Evolutionary conservation across 495 filamentous ascomycete species (phyloP).

Genomic region (Pyrenula massariospora): DNA sequence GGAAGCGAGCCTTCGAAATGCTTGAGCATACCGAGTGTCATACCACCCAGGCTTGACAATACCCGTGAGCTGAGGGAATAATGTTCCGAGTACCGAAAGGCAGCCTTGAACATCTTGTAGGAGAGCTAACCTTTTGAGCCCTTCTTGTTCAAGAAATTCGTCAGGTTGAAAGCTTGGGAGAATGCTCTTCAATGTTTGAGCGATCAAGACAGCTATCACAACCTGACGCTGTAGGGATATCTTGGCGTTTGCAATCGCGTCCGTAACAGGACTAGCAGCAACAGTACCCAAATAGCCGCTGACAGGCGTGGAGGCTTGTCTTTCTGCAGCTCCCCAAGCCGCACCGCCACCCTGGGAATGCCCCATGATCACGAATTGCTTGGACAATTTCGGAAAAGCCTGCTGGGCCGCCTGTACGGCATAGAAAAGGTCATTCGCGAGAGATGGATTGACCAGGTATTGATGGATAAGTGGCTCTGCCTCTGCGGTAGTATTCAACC

Average conservation of each 20-base stretch:
- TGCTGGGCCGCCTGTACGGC: slow-evolving; percentile 25
- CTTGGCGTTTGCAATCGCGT: slow-evolving; percentile 11
- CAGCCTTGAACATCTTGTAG: slow-evolving; percentile 20
- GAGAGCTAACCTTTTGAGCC: slow-evolving; percentile 18
- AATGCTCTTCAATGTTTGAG: no score
- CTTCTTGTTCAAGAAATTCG: slow-evolving; percentile 15
- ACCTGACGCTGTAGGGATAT: no score
- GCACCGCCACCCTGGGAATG: slow-evolving; percentile 38
- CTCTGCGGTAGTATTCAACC: slow-evolving; percentile 24
- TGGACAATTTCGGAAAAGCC: slow-evolving; percentile 22
- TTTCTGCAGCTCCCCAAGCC: slow-evolving; percentile 32
- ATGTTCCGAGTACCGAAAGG: slow-evolving; percentile 9
- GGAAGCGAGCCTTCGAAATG: slow-evolving; percentile 13
- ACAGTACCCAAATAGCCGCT: slow-evolving; percentile 29
- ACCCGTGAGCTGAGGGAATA: no score
- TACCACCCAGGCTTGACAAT: slow-evolving; percentile 14
- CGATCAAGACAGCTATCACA: no score
- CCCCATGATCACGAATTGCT: slow-evolving; percentile 35
- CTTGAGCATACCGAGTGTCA: slow-evolving; percentile 11
- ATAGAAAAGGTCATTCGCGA: slow-evolving; percentile 30
- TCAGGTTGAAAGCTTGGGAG: no score
- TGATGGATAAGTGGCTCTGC: slow-evolving; percentile 27
- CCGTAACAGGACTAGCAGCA: slow-evolving; percentile 24
- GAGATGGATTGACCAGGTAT: slow-evolving; percentile 20
- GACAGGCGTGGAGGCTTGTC: slow-evolving; percentile 15